Evolutionary conservation across 352 stramenopile species (phyloP).

Genomic region (Pythium sp.): DNA sequence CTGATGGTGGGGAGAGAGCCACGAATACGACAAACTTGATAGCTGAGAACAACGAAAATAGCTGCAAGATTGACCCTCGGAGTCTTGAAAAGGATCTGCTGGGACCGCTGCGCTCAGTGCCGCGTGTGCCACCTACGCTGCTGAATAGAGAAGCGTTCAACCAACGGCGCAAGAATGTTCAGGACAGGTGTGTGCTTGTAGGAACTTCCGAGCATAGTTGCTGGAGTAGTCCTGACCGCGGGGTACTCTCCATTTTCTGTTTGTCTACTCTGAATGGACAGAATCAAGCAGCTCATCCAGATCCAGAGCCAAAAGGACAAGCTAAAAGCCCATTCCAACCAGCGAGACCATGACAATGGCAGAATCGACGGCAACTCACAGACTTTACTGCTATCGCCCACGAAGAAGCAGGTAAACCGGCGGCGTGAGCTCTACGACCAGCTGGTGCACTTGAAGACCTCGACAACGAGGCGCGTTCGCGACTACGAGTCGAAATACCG

Average conservation of each 20-base stretch:
- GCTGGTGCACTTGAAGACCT: conserved; percentile 30
- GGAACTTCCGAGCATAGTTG: not conserved
- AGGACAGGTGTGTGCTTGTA: conserved; percentile 25
- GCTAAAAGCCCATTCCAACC: not conserved
- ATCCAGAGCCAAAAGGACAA: conserved; percentile 7
- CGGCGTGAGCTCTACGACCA: conserved; percentile 46
- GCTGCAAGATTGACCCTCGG: not conserved
- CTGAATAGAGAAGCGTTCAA: conserved; percentile 22
- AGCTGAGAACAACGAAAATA: conserved; percentile 9
- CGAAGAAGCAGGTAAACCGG: conserved; percentile 13
- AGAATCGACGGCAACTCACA: not conserved
- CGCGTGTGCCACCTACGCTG: not conserved
- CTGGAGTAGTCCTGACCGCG: no score
- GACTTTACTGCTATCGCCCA: not conserved
- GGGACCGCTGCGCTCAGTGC: conserved; percentile 9
- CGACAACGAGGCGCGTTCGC: conserved; percentile 24
- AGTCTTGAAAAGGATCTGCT: conserved; percentile 1
- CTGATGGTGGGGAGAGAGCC: not conserved
- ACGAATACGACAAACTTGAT: not conserved
- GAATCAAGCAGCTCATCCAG: conserved; percentile 14
- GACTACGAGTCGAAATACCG: conserved; percentile 19
- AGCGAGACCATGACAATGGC: not conserved
- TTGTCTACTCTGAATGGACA: no score
- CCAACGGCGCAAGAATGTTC: conserved; percentile 22
- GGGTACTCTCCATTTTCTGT: no score